Conservation (phyloP, 2,329 filamentous ascomycete genomes). For the Phoma sp. region DNA sequence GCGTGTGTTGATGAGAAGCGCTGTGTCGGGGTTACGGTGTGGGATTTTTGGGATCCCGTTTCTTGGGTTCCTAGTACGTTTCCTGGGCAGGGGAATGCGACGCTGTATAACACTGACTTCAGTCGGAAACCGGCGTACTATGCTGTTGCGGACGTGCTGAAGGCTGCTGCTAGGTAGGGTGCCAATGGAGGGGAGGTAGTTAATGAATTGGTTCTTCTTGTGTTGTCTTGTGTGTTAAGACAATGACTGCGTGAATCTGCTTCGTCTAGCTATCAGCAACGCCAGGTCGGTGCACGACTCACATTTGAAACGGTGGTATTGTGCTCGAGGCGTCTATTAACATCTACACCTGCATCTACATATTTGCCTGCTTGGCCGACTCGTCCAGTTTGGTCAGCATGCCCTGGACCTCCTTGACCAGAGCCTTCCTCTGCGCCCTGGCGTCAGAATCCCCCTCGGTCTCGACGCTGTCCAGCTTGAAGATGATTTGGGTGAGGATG, state of each 20-base stretch:
- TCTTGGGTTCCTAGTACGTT: slow-evolving; percentile 49
- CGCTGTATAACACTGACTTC: slow-evolving; percentile 37
- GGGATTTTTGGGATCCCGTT: slow-evolving; percentile 52
- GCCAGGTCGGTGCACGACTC: no score
- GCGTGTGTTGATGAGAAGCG: slow-evolving; percentile 46
- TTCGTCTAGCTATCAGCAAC: no score
- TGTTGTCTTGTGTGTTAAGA: no score
- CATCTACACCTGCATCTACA: not conserved
- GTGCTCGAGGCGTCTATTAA: no score
- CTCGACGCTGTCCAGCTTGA: slow-evolving; percentile 80
- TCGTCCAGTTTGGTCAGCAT: slow-evolving; percentile 71
- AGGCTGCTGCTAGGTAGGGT: slow-evolving; percentile 6
- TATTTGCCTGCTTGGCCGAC: slow-evolving; percentile 22
- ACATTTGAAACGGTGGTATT: no score
- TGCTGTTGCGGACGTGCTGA: slow-evolving; percentile 38
- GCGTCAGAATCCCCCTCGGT: slow-evolving; percentile 72
- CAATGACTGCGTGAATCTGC: no score
- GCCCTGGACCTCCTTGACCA: slow-evolving; percentile 74
- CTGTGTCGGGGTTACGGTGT: slow-evolving; percentile 51
- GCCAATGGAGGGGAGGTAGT: not conserved
- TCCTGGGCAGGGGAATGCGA: slow-evolving; percentile 46
- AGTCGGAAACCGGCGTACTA: slow-evolving; percentile 47
- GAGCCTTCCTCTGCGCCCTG: slow-evolving; percentile 69
- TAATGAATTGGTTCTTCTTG: not conserved
- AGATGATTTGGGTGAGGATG: slow-evolving; percentile 74